Evolutionary conservation across 768 basidiomycete genomes (phyloP), one percentile per base, ranked within the genome.

Genomic region (Trichaptum fuscoviolaceum): DNA sequence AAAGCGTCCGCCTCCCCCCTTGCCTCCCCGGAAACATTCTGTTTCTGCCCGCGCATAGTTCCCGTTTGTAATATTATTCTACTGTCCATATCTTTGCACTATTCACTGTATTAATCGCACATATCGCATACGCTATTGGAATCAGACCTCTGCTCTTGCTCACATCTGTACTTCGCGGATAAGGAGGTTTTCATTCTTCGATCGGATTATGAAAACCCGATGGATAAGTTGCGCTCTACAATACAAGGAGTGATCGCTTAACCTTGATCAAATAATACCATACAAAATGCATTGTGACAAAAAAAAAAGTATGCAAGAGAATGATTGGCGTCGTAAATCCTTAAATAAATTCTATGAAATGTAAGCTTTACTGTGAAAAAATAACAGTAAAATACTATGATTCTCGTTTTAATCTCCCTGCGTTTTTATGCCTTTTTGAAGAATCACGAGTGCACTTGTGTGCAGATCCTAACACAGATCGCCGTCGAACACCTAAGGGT

Each of bases 401-500:
- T 52, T 52, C 42, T 15, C 42, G 42, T 20, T 52, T 52, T 52
- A 52, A 52, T 52, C 42, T 52, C 42, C 15, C 42, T 2, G 42
- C 3, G 20, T 3, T 12, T 52, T 52, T 52, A 15, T 52, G 42
- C 15, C 42, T 12, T 52, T 52, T 52, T 3, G 42, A 15, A 20
- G 15, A 52, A 15, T 52, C 42, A 52, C 42, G 42, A 52, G 20
- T 2, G 42, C 42, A 20, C 20, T 52, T 52, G 20, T 12, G 42
- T 52, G 42, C 42, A 52, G 42, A 52, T 12, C 42, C 42, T 52
- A 52, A 52, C 6, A 52, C 42, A 20, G 30, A 61, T 25, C 59
- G 12, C 30, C 59, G 24, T 12, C 59, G 59, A 9, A 20, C 15
- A 61, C 59, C 59, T 10, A 73, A 67, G 64, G 71, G 71, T 36